A percentile compares a stretch with the other conserved stretches of the same genome.
phyloP scores from a whole-genome alignment of 2,329 filamentous ascomycete genomes.

The Ascomycota sp. region DNA sequence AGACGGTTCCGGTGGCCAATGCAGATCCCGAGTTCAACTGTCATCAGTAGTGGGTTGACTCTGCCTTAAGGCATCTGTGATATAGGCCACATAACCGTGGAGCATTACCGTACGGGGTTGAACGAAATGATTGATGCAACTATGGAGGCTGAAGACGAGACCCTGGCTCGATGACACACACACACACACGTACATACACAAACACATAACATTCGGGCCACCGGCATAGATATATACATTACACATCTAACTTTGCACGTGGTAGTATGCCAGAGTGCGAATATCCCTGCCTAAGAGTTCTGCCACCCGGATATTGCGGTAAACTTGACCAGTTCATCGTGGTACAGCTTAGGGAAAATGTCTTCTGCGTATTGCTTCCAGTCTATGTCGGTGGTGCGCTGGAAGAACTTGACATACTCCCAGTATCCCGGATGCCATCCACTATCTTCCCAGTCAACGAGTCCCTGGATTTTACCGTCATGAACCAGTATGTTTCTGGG shows the following conservation, averaged over 20 bases:
- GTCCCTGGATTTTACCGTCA: constrained; percentile 16
- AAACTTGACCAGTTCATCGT: constrained; percentile 8
- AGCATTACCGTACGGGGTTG: constrained; percentile 2
- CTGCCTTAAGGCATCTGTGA: too few species aligned
- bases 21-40: too few species aligned
- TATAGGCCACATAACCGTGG: too few species aligned
- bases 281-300: constrained; percentile 2
- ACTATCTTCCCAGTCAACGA: constrained; percentile 26
- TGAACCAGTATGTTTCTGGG: constrained; percentile 22
- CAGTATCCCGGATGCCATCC: constrained; percentile 26
- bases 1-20: too few species aligned
- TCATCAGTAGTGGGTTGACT: too few species aligned
- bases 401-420: constrained; percentile 15
- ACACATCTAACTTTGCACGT: too few species aligned
- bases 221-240: constrained; percentile 1
- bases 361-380: constrained; percentile 7
- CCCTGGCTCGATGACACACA: background rate
- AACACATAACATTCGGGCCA: too few species aligned
- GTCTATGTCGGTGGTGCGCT: constrained; percentile 4
- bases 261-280: background rate
- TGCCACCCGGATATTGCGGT: constrained; percentile 7
- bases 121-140: constrained; percentile 2
- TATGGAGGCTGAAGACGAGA: constrained; percentile 2
- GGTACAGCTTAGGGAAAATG: constrained; percentile 8
- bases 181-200: too few species aligned